Evolutionary conservation across 495 filamentous ascomycete species (phyloP), one percentile per base, ranked within the genome.

Genomic region (Aspergillus nidulans): DNA sequence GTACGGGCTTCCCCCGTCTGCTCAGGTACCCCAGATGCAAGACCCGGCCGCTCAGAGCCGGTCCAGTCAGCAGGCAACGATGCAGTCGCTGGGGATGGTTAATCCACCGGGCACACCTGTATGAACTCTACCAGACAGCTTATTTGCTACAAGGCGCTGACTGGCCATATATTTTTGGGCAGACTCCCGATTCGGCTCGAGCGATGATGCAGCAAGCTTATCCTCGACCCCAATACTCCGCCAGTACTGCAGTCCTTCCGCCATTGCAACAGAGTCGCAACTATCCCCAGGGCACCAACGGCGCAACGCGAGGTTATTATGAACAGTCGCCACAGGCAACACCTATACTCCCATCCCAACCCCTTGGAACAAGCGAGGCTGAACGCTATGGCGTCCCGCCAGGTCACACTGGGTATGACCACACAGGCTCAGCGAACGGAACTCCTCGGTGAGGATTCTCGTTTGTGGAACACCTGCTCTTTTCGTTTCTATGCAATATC

Each of bases 31-130:
- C 20, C 69, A 70, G 51, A 71, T 73, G 63, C 58, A 68, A 43
- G 70, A 75, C 57, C 69, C 72, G n/a, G 65, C 64, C 18, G 62
- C 61, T 12, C 71, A 74, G 51, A 58, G 60, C 40, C 69, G 72
- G 30, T 55, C 67, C 16, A 68, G 64, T 52, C 72, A 75, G 40
- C 70, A 75, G 55, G 70, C 72, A 19, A 62, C 72, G 1, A 72
- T 75, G 66, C 70, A 72, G 57, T 68, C 69, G 46, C 40, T 75
- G 48, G 71, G 72, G 55, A 64, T 69, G 54, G 71, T 72, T 64
- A 73, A 72, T 47, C 69, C 67, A 57, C 66, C 70, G 59, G 69
- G 69, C 42, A 75, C 72, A 55, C 72, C 72, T 68, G 72, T 75
- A 75, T 66, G 72, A 59, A 63, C 62, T 65, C 42, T 63, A 61